These are phyloP conservation scores for Monocercomonoides exilis DNA, from an alignment of 78 protist genomes.

Conservation along the genomic window DNA sequence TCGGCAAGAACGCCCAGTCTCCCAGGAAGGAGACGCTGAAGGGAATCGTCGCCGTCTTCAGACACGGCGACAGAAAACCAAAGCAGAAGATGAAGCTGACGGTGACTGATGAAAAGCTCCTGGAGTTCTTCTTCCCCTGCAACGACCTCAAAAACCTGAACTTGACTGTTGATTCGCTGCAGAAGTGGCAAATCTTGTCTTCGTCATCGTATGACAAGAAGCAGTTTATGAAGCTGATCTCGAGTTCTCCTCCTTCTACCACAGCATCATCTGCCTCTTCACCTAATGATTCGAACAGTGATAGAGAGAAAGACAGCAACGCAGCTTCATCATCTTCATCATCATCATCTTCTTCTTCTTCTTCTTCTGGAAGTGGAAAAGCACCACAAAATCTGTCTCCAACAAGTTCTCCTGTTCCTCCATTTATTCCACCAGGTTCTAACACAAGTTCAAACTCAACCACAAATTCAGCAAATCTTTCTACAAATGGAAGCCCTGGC, in stretches of 20 bases:
- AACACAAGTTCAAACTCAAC: not conserved
- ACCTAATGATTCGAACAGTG: too few species aligned
- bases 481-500: too few species aligned
- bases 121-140: not conserved
- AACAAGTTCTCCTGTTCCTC: too few species aligned
- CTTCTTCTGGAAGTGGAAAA: too few species aligned
- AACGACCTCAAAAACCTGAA: too few species aligned
- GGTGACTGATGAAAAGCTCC: not conserved
- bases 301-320: not conserved
- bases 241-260: too few species aligned
- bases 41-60: not conserved
- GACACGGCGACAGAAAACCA: conserved; percentile 14
- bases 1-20: not conserved
- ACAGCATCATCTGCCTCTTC: too few species aligned
- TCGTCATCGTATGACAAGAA: not conserved
- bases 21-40: not conserved
- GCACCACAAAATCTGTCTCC: too few species aligned
- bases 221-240: not conserved
- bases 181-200: not conserved
- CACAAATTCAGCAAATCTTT: not conserved
- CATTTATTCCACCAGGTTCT: not conserved
- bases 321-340: too few species aligned
- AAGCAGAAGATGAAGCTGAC: conserved; percentile 21
- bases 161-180: too few species aligned
- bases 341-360: too few species aligned